Conservation (phyloP, 1,284 basidiomycete species). For the Grifola frondosa region DNA sequence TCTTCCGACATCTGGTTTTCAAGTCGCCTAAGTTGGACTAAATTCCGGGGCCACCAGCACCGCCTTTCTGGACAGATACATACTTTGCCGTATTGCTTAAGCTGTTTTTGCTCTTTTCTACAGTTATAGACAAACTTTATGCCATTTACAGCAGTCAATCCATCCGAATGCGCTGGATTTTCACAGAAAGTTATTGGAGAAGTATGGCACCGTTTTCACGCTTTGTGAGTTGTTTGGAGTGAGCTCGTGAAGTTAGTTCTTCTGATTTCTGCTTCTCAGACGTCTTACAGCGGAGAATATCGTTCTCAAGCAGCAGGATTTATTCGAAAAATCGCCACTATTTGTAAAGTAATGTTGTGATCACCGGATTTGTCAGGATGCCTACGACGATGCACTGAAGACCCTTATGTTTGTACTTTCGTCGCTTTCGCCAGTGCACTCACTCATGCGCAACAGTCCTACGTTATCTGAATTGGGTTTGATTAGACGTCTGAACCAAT, state of each 20-base stretch:
- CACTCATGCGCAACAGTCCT: neutral
- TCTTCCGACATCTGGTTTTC: no score
- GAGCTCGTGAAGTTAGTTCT: neutral
- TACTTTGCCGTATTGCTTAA: no score
- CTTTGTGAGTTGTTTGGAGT: slow-evolving; percentile 3
- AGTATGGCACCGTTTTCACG: slow-evolving; percentile 1
- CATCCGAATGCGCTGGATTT: neutral
- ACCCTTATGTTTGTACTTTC: slow-evolving; percentile 1
- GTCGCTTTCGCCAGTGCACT: neutral
- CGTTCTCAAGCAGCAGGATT: slow-evolving; percentile 5
- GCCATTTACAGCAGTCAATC: slow-evolving; percentile 2
- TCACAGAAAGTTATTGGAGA: neutral
- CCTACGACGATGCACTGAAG: neutral
- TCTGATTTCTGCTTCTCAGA: slow-evolving; percentile 1
- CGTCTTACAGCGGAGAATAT: slow-evolving; percentile 1
- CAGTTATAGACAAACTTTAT: no score
- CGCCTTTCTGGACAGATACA: no score
- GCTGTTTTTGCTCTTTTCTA: no score
- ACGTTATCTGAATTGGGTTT: neutral
- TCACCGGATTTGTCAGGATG: neutral
- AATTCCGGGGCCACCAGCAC: no score
- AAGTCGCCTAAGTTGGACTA: no score
- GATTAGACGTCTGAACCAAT: neutral
- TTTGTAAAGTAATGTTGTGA: neutral
- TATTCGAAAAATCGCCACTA: neutral